Percentiles rank a stretch among this genome's conserved stretches.
Conservation (phyloP, 2,329 filamentous ascomycete genomes). For the Ploettnerulaceae sp. region DNA sequence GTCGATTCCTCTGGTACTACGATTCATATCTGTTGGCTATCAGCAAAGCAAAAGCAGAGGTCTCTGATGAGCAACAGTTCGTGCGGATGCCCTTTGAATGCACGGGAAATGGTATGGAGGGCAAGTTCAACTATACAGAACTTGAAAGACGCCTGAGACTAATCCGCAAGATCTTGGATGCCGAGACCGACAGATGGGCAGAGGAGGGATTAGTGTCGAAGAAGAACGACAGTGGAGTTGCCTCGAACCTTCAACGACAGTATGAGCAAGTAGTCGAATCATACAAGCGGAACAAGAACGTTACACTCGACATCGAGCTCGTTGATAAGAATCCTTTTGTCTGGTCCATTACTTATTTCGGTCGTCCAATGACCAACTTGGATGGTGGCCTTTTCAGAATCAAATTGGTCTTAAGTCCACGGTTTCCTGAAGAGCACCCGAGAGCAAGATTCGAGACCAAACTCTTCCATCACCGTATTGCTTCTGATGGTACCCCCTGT, state of each 20-base stretch:
- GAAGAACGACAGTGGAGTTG: slow-evolving; percentile 65
- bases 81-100: slow-evolving; percentile 85
- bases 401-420: slow-evolving; percentile 71
- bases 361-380: slow-evolving; percentile 85
- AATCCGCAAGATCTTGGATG: slow-evolving; percentile 66
- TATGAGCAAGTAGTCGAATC: slow-evolving; percentile 75
- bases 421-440: slow-evolving; percentile 85
- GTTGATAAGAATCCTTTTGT: slow-evolving; percentile 82
- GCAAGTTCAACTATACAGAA: slow-evolving; percentile 74
- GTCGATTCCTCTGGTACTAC: slow-evolving; percentile 93
- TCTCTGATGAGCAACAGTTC: slow-evolving; percentile 61
- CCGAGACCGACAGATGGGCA: slow-evolving; percentile 69
- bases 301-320: slow-evolving; percentile 70
- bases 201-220: slow-evolving; percentile 59
- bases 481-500: slow-evolving; percentile 73
- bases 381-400: slow-evolving; percentile 88
- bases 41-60: slow-evolving; percentile 57
- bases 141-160: slow-evolving; percentile 63
- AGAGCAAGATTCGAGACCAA: slow-evolving; percentile 74
- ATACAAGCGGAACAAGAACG: slow-evolving; percentile 64
- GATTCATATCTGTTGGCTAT: slow-evolving; percentile 76
- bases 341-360: slow-evolving; percentile 86
- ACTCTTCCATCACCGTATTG: slow-evolving; percentile 85
- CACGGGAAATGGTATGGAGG: slow-evolving; percentile 73
- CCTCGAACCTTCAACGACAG: slow-evolving; percentile 77